phyloP scores from a whole-genome alignment of 2,329 filamentous ascomycete genomes.

The Colletotrichum truncatum region DNA sequence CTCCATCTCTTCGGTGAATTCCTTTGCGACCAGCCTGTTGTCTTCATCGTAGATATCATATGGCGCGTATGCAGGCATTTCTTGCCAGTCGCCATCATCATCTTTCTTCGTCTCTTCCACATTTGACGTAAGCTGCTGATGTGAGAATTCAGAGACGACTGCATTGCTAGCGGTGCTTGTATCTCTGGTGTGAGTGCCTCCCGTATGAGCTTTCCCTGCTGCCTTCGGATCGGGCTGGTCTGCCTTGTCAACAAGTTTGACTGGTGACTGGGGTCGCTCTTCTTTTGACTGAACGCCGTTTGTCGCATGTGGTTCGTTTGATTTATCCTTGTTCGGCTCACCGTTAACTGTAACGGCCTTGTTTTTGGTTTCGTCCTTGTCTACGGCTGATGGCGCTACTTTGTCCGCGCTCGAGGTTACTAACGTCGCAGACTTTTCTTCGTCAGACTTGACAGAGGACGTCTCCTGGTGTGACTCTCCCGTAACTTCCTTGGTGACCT shows the following conservation, averaged over 20 bases:
- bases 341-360: not conserved
- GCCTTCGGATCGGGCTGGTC: conserved; percentile 27
- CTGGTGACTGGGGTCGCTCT: conserved; percentile 6
- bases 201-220: not conserved
- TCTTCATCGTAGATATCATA: conserved; percentile 98
- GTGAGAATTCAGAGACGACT: conserved; percentile 84
- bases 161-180: conserved; percentile 48
- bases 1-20: conserved; percentile 78
- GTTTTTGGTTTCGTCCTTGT: not conserved
- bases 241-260: conserved; percentile 21
- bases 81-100: conserved; percentile 84
- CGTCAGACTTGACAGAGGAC: not conserved
- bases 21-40: conserved; percentile 84
- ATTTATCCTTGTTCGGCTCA: not conserved
- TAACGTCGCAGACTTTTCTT: not conserved
- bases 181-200: conserved; percentile 37
- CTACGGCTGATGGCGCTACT: not conserved
- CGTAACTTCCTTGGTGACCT: not conserved
- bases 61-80: conserved; percentile 91
- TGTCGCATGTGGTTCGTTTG: not conserved
- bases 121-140: conserved; percentile 77
- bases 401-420: not conserved
- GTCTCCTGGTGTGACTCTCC: not conserved
- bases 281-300: not conserved
- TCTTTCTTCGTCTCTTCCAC: conserved; percentile 60